phyloP scores from a whole-genome alignment of 805 yeast species.

The Saturnispora ahearnii region DNA sequence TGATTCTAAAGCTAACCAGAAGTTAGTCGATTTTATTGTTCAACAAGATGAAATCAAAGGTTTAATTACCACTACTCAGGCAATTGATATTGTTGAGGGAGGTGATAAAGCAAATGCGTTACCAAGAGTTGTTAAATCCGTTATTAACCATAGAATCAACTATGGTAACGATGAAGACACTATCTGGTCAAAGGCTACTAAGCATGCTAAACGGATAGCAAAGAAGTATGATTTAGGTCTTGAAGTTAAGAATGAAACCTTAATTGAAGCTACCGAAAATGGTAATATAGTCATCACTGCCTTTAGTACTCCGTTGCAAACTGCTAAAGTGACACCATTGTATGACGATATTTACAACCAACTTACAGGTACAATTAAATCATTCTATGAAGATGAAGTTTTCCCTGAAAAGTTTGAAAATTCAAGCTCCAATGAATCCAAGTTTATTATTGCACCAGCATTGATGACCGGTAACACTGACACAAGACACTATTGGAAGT shows the following conservation, averaged over 20 bases:
- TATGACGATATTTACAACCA: constrained; percentile 41
- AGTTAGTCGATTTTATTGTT: constrained; percentile 26
- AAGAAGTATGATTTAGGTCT: constrained; percentile 31
- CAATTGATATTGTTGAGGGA: constrained; percentile 57
- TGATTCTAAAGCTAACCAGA: constrained; percentile 29
- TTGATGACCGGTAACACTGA: constrained; percentile 66
- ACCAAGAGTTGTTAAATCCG: constrained; percentile 51
- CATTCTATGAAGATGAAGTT: constrained; percentile 46
- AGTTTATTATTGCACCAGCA: constrained; percentile 42
- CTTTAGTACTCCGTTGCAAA: constrained; percentile 22
- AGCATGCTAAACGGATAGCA: constrained; percentile 28
- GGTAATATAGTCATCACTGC: constrained; percentile 23
- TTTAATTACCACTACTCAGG: constrained; percentile 53
- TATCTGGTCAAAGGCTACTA: constrained; percentile 26
- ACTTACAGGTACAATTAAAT: constrained; percentile 55
- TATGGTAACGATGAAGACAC: constrained; percentile 39
- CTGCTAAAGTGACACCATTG: constrained; percentile 39
- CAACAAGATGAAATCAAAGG: constrained; percentile 25
- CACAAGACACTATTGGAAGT: constrained; percentile 53
- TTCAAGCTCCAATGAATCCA: constrained; percentile 1
- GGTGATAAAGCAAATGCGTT: constrained; percentile 72
- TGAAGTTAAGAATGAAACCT: constrained; percentile 25
- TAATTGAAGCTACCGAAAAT: constrained; percentile 13
- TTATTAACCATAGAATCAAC: constrained; percentile 50
- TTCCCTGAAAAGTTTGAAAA: constrained; percentile 22